Evolutionary conservation across 1,139 yeast genomes (phyloP).

Genomic region (Blastobotrys ciferrii): DNA sequence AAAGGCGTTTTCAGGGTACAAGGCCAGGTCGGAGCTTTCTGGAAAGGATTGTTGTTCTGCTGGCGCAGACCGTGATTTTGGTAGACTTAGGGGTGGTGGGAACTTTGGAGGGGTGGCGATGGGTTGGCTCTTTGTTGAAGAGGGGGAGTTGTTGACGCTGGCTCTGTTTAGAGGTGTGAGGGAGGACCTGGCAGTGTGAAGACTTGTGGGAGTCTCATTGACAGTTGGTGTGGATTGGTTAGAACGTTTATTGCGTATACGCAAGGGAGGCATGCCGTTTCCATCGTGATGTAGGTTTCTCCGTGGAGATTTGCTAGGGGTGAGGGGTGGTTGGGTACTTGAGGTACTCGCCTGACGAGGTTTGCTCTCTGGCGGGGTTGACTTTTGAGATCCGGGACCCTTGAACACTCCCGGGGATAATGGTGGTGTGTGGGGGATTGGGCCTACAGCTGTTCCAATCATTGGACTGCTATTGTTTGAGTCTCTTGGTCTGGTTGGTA

Average conservation of each 20-base stretch:
- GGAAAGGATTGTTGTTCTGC: not conserved
- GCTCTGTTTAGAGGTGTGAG: constrained; percentile 1
- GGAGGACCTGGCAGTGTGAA: not conserved
- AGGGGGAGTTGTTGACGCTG: constrained; percentile 5
- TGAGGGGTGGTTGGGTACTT: not conserved
- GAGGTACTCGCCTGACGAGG: not conserved
- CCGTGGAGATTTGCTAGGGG: constrained; percentile 4
- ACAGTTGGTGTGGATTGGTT: not conserved
- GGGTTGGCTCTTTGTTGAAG: constrained; percentile 4
- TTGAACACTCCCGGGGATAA: constrained; percentile 1
- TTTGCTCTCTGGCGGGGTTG: not conserved
- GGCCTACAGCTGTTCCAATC: not conserved
- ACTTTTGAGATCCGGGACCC: not conserved
- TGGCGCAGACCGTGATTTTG: not conserved
- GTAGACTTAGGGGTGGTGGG: constrained; percentile 8
- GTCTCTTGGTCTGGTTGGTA: not conserved
- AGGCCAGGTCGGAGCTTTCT: not conserved
- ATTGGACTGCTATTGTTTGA: not conserved
- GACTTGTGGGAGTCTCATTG: not conserved
- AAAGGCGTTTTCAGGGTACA: not conserved
- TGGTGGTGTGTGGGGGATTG: constrained; percentile 3
- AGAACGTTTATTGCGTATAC: not conserved
- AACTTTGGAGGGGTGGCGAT: constrained; percentile 13
- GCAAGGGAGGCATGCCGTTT: not conserved
- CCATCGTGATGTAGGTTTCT: not conserved